A percentile compares a stretch with the other conserved stretches of the same genome.
phyloP scores from a whole-genome alignment of 1,284 basidiomycete genomes.

The Trametes polyzona region DNA sequence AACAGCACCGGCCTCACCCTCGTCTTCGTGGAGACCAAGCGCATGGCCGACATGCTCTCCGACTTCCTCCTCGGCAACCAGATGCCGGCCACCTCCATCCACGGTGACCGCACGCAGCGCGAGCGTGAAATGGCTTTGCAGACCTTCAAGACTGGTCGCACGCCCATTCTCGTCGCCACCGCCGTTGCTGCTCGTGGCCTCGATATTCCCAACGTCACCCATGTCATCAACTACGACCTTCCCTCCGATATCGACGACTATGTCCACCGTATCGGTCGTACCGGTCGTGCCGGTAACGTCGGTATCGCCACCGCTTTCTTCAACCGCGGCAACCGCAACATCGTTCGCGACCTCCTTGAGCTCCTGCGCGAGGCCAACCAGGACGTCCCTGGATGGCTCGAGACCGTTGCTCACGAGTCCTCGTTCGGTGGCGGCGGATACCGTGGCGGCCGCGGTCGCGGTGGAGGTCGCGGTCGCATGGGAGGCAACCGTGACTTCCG shows the following conservation, averaged over 20 bases:
- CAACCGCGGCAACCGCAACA: slow-evolving; percentile 91
- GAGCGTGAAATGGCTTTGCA: slow-evolving; percentile 96
- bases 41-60: slow-evolving; percentile 98
- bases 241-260: slow-evolving; percentile 99
- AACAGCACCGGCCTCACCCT: slow-evolving; percentile 80
- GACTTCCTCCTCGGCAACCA: slow-evolving; percentile 91
- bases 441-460: slow-evolving; percentile 59
- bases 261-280: slow-evolving; percentile 98
- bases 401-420: slow-evolving; percentile 84
- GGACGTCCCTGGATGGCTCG: slow-evolving; percentile 92
- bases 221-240: slow-evolving; percentile 99
- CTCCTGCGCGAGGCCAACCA: slow-evolving; percentile 97
- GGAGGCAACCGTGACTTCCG: slow-evolving; percentile 50
- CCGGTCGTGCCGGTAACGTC: slow-evolving; percentile 98
- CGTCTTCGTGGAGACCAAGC: slow-evolving; percentile 99
- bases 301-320: slow-evolving; percentile 95
- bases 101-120: slow-evolving; percentile 97
- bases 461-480: slow-evolving; percentile 59
- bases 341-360: slow-evolving; percentile 91
- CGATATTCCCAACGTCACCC: slow-evolving; percentile 99
- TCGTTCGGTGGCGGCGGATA: slow-evolving; percentile 67
- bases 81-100: slow-evolving; percentile 94
- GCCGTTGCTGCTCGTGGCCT: slow-evolving; percentile 99
- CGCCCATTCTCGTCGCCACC: slow-evolving; percentile 96
- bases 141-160: slow-evolving; percentile 94